phyloP scores from a whole-genome alignment of 2,329 filamentous ascomycete genomes.

The Fusarium mundagurra region DNA sequence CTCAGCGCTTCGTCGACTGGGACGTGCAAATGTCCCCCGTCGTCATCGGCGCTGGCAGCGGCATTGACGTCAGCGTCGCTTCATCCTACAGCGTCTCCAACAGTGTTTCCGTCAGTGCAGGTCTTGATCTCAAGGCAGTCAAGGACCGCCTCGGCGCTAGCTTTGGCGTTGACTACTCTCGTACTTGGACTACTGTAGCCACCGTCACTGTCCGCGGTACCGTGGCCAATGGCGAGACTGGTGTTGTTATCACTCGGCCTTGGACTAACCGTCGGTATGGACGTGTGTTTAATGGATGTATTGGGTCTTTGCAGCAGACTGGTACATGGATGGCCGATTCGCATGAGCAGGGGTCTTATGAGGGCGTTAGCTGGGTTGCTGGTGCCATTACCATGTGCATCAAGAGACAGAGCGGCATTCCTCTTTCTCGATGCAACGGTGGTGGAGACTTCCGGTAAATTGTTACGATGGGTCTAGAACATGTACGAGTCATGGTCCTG shows the following conservation, averaged over 20 bases:
- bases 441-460: slow-evolving; percentile 3
- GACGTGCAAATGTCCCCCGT: slow-evolving; percentile 32
- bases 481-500: background rate
- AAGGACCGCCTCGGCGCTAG: background rate
- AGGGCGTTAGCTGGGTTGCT: slow-evolving; percentile 15
- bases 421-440: slow-evolving; percentile 19
- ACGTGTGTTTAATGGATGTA: slow-evolving; percentile 2
- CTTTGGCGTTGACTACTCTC: slow-evolving; percentile 17
- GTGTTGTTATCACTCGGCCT: slow-evolving; percentile 10
- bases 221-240: background rate
- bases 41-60: slow-evolving; percentile 8
- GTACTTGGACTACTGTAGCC: slow-evolving; percentile 14
- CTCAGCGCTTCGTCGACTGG: slow-evolving; percentile 23
- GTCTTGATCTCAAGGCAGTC: background rate
- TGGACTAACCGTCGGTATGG: slow-evolving; percentile 12
- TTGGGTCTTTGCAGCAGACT: background rate
- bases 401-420: slow-evolving; percentile 1
- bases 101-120: background rate
- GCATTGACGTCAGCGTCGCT: background rate
- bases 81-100: background rate
- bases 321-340: slow-evolving; percentile 19
- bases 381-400: slow-evolving; percentile 18
- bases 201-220: slow-evolving; percentile 8
- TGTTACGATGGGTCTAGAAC: background rate
- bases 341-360: slow-evolving; percentile 6